phyloP scores from a whole-genome alignment of 345 rosid species.

The Gossypium longicalyx region DNA sequence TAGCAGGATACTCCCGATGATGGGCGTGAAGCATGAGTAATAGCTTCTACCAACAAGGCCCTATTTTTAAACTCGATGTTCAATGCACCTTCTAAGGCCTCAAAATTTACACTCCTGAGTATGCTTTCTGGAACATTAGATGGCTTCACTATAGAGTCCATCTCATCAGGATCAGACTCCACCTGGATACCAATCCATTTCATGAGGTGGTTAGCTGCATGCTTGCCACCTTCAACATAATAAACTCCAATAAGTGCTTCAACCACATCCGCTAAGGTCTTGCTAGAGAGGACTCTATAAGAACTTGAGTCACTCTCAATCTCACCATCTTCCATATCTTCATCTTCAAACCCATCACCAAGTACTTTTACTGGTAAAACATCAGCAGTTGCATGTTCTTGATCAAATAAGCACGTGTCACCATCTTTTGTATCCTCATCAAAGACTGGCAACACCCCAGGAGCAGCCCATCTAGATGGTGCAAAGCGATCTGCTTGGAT shows the following conservation, averaged over 20 bases:
- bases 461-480: conserved; percentile 99
- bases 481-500: conserved; percentile 99
- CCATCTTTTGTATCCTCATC: conserved; percentile 94
- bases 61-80: conserved; percentile 51
- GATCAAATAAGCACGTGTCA: conserved; percentile 63
- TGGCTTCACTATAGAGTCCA: conserved; percentile 34
- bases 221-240: conserved; percentile 87
- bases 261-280: conserved; percentile 96
- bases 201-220: conserved; percentile 89
- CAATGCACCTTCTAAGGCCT: conserved; percentile 64
- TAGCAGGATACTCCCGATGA: conserved; percentile 92
- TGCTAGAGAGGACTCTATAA: conserved; percentile 91
- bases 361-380: conserved; percentile 25
- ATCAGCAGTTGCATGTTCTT: conserved; percentile 39
- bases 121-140: conserved; percentile 62
- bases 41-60: conserved; percentile 77
- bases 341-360: conserved; percentile 47
- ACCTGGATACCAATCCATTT: conserved; percentile 89
- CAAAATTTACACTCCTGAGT: conserved; percentile 75
- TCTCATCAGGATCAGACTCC: conserved; percentile 69
- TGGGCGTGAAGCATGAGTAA: conserved; percentile 97
- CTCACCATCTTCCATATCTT: conserved; percentile 90
- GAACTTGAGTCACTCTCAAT: conserved; percentile 90
- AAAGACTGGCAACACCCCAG: conserved; percentile 91
- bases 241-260: conserved; percentile 97